Base-by-base conservation (phyloP, 176 grass and related monocot genomes). In the Alloteropsis semialata region DNA sequence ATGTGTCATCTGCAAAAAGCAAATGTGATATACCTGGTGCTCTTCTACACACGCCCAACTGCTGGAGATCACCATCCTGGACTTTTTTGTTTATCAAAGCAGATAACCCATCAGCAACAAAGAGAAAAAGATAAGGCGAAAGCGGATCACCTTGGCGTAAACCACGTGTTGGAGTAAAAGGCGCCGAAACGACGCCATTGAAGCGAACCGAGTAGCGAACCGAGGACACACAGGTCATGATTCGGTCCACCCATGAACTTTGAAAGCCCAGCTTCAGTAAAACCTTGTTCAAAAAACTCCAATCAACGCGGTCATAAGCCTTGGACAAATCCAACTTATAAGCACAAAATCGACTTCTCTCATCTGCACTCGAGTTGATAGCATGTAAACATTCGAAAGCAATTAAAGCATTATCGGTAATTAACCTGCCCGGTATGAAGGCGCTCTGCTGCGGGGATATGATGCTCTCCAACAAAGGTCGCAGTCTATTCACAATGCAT, bases 51-150 rank as follows among this genome's bases (percentile, higher is more conserved):
- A 59, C 28, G 0, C 1, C 0, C 3, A 59, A 3, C 0, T 59
- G 10, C 5, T 27, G 24, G 9, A 58, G 3, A 0, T 3, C 3
- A 0, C 10, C 10, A 13, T 0, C 0, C 1, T 5, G 6, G 6
- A 60, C 12, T 8, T 29, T 15, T 4, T 3, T n/a, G 2, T n/a
- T 10, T 3, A 56, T 56, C 8, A 24, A 10, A 9, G 6, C 2
- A 3, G 54, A 57, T 2, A 57, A 57, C 0, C n/a, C 54, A 25
- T 57, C 54, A 57, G 54, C 54, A 11, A 57, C n/a, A 57, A 56
- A 24, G 2, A 57, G 22, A 1, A 57, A 57, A 0, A 57, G 1
- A 8, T 57, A 57, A 3, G 54, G 54, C 54, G n/a, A 57, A 1
- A 57, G 12, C 0, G 54, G 54, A 57, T 25, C 54, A 25, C n/a